phyloP scores from a whole-genome alignment of 768 basidiomycete species.

The Leccinum ochraceum region DNA sequence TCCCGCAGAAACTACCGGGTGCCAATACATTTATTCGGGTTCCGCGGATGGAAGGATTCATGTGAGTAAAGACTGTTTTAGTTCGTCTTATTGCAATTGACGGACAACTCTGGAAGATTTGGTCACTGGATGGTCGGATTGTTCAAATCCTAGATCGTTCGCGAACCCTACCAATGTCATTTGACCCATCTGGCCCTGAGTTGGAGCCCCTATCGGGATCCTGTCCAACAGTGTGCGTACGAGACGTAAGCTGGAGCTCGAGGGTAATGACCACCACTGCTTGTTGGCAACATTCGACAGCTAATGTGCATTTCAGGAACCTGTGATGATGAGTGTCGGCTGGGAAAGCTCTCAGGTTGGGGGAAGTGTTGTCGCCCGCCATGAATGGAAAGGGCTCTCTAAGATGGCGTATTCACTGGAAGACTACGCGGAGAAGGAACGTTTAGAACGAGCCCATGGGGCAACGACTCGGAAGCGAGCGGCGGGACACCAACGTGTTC shows the following conservation, averaged over 20 bases:
- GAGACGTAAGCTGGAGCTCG: conserved; percentile 96
- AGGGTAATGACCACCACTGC: conserved; percentile 44
- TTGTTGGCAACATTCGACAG: not conserved
- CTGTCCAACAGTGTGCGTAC: conserved; percentile 58
- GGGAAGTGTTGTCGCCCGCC: conserved; percentile 82
- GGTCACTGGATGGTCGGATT: conserved; percentile 88
- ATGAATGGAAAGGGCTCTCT: conserved; percentile 93
- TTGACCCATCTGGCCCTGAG: conserved; percentile 71
- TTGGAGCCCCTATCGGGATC: conserved; percentile 31
- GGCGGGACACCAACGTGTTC: conserved; percentile 18
- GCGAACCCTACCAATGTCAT: conserved; percentile 65
- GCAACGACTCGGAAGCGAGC: conserved; percentile 8
- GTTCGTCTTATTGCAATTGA: conserved; percentile 5
- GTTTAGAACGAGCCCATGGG: conserved; percentile 35
- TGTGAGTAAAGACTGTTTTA: conserved; percentile 42
- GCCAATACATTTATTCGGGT: conserved; percentile 93
- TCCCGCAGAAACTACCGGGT: conserved; percentile 87
- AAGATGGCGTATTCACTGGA: conserved; percentile 69
- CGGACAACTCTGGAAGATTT: conserved; percentile 58
- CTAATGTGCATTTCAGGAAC: conserved; percentile 53
- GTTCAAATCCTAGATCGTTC: conserved; percentile 85
- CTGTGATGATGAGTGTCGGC: conserved; percentile 87
- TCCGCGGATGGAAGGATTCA: conserved; percentile 85
- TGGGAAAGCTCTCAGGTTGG: conserved; percentile 66
- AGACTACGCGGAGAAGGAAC: conserved; percentile 68